Evolutionary conservation across 257 asterid genomes (phyloP).

Genomic region (Solanum sejunctum): DNA sequence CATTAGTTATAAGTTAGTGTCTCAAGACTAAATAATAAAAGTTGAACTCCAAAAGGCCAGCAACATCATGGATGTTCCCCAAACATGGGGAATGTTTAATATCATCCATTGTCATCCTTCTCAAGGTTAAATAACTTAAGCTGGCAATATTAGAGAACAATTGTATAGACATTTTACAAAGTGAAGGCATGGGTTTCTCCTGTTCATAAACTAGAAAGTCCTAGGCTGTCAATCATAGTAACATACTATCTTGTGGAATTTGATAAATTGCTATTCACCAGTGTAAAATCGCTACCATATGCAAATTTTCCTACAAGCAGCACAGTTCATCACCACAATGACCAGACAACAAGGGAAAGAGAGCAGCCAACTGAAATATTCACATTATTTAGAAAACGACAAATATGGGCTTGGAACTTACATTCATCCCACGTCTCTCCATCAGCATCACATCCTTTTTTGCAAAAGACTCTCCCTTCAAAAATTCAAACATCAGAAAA

Average conservation of each 20-base stretch:
- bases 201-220: neutral
- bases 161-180: neutral
- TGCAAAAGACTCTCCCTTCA: constrained; percentile 93
- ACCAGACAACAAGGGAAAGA: neutral
- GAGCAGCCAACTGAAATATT: neutral
- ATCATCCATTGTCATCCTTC: neutral
- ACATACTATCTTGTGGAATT: neutral
- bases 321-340: neutral
- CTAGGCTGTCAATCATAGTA: neutral
- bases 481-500: neutral
- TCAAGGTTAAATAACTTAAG: neutral
- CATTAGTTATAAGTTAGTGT: neutral
- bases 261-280: neutral
- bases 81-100: neutral
- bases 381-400: neutral
- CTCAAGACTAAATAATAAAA: neutral
- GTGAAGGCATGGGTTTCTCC: neutral
- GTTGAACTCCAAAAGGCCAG: neutral
- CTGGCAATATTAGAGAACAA: neutral
- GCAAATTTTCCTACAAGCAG: neutral
- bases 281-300: neutral
- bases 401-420: constrained; percentile 19
- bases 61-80: neutral
- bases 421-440: constrained; percentile 81
- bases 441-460: constrained; percentile 85